Evolutionary conservation across 2,329 filamentous ascomycete genomes (phyloP), one percentile per base, ranked within the genome.

Genomic region (Fusarium tricinctum): DNA sequence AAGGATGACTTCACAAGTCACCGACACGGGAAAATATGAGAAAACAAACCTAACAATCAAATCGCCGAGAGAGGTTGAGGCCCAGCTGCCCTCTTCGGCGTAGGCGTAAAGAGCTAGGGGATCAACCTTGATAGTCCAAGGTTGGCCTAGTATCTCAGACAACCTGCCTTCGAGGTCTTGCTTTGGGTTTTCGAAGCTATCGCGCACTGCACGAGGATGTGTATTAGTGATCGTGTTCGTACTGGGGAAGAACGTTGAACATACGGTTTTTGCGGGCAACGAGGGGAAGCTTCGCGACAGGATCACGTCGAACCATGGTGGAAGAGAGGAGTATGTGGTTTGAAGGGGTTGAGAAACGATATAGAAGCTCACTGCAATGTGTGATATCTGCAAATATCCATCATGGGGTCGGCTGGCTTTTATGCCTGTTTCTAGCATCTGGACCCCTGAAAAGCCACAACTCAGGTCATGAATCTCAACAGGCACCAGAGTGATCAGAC

Each of bases 51-150:
- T 69, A 38, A 75, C 73, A 59, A 87, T 80, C 69, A 81, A 82
- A 59, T 73, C 74, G 6, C 85, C 85, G 5, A 84, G 75, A 4
- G 78, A 81, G 15, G 79, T 75, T 60, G 81, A 79, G 45, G 76
- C 80, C 58, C 80, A 84, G 30, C 77, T 78, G 58, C 73, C 76
- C 1, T 81, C 78, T 15, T 77, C 75, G 20, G 80, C 79, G 58
- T 86, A 86, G 12, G 84, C 80, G 64, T 78, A 86, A 66, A 88
- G 75, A 44, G 80, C 79, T 48, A 77, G 78, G 20, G 83, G 81
- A 65, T 84, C 80, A 69, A 84, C 78, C 9, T 85, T 81, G 32
- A 86, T 76, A 8, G 81, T 85, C 85, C 85, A 88, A 9, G 78
- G 39, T 35, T 77, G 75, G n/a, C 82, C 83, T 4, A 87, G 79